Conservation (phyloP, 257 asterid genomes). For the Solanum commersonii region DNA sequence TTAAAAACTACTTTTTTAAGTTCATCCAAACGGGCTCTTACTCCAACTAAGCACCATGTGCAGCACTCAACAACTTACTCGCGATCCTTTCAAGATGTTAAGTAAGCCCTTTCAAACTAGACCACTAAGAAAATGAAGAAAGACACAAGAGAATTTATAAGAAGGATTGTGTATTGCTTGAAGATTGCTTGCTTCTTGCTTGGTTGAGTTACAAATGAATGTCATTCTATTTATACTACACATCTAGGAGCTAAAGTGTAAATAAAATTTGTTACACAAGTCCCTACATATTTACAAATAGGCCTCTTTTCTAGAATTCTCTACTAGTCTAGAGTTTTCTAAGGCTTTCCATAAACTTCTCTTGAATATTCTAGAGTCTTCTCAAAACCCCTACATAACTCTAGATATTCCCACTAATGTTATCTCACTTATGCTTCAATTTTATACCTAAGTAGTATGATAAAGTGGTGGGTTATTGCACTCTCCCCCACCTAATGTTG, state of each 20-base stretch:
- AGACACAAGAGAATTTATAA: neutral
- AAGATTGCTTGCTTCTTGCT: neutral
- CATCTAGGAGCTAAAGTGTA: neutral
- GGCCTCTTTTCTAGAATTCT: neutral
- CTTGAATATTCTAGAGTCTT: neutral
- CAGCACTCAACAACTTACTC: neutral
- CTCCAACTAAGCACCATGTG: neutral
- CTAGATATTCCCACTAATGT: neutral
- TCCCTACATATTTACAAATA: neutral
- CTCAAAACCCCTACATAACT: neutral
- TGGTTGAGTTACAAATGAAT: neutral
- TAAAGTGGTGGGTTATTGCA: neutral
- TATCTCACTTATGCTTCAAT: neutral
- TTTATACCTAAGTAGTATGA: neutral
- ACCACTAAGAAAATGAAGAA: neutral
- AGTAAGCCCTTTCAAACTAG: neutral
- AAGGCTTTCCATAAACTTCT: neutral
- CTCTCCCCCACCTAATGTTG: neutral
- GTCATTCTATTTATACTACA: neutral
- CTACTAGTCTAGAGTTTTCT: neutral
- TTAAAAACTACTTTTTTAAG: no score
- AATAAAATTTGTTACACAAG: no score
- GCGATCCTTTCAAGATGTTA: neutral
- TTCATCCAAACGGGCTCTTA: neutral
- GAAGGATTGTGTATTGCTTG: neutral